Evolutionary conservation across 2,329 filamentous ascomycete genomes (phyloP), one percentile per base, ranked within the genome.

Genomic region (Cytospora chrysosperma): DNA sequence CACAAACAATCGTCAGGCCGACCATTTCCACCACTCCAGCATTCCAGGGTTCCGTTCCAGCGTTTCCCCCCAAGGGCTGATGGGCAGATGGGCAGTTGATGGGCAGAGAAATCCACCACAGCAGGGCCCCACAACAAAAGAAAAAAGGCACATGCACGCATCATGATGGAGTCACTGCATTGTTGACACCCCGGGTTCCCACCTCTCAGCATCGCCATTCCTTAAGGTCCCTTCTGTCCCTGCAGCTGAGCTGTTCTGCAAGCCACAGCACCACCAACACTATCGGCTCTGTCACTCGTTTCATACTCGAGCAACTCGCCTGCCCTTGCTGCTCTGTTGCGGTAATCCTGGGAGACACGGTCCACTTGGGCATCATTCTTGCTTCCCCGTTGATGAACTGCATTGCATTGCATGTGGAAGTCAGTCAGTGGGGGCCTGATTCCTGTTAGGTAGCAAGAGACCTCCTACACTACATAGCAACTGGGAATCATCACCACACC

Each of bases 141-240:
- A 7, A 47, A 9, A 21, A n/a, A n/a, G n/a, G n/a, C n/a, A n/a
- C n/a, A n/a, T n/a, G 13, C 27, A 53, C 21, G 17, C 13, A 30
- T n/a, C 51, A 32, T 30, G 17, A 30, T 53, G 51, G 51, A 13
- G 51, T 32, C 24, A 28, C 21, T 28, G 49, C 50, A 49, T 51
- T 61, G 28, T 49, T 55, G 51, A 53, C 37, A 27, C n/a, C 59
- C n/a, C n/a, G n/a, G n/a, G n/a, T n/a, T n/a, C n/a, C n/a, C 59
- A 61, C 59, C 47, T 47, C 15, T 54, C 58, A 60, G 52, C 58
- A 61, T 61, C 37, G 24, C 47, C 58, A 32, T 55, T 40, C 50
- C 49, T 27, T n/a, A n/a, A 37, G 27, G 27, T 34, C 59, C 28
- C 59, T 49, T 27, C 59, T 17, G 27, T 34, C 59, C 28, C 59